Percentiles rank a stretch among this genome's conserved stretches.
These are phyloP conservation scores for Teratosphaeria gauchensis DNA, from an alignment of 2,329 filamentous ascomycete genomes.

Conservation along the genomic window DNA sequence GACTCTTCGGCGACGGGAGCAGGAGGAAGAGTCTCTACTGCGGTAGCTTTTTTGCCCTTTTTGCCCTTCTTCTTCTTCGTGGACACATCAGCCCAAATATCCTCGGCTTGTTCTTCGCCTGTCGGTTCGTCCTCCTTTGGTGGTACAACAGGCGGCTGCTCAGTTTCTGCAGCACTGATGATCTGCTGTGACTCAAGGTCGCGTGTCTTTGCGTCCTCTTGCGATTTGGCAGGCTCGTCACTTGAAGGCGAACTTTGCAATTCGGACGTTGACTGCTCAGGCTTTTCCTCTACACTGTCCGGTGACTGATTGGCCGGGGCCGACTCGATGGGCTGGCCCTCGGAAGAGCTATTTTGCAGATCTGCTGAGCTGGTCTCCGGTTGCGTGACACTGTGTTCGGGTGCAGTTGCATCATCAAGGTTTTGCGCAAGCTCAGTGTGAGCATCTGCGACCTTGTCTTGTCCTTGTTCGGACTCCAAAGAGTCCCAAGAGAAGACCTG, in stretches of 20 bases:
- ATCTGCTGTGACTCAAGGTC: not conserved
- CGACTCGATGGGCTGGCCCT: not conserved
- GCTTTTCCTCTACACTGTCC: not conserved
- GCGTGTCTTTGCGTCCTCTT: not conserved
- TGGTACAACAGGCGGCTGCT: not conserved
- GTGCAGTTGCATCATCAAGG: not conserved
- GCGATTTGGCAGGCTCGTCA: not conserved
- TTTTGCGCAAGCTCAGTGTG: not conserved
- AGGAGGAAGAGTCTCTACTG: not conserved
- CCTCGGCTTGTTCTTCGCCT: not conserved
- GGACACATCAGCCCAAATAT: constrained; percentile 1
- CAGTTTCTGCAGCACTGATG: not conserved
- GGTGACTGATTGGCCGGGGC: not conserved
- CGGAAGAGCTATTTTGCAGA: not conserved
- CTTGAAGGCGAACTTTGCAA: not conserved
- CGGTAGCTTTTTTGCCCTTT: constrained; percentile 16
- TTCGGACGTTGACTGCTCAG: not conserved
- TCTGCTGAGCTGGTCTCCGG: not conserved
- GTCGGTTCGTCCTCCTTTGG: not conserved
- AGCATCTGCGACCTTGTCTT: not conserved
- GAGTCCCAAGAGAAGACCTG: not conserved
- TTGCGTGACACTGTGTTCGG: not conserved
- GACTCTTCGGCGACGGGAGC: not conserved
- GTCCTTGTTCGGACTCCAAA: not conserved
- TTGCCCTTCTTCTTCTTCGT: constrained; percentile 13